These are phyloP conservation scores for Cystobasidium onofrii DNA, from an alignment of 768 basidiomycete species.

Conservation along the genomic window DNA sequence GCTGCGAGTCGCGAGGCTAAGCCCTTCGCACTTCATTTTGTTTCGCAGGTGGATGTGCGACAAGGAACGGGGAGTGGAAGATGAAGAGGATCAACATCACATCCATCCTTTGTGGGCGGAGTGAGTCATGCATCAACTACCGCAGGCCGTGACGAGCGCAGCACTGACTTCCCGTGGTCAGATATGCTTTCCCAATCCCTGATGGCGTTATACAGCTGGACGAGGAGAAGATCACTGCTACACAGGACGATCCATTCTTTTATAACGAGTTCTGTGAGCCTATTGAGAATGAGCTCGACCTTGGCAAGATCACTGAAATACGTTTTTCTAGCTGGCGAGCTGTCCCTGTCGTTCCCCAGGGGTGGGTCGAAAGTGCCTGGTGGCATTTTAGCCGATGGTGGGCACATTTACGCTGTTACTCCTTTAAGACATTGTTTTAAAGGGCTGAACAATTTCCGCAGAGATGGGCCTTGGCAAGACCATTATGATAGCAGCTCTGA, in stretches of 20 bases:
- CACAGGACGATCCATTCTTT: slow-evolving; percentile 70
- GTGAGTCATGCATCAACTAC: slow-evolving; percentile 48
- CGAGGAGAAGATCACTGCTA: slow-evolving; percentile 70
- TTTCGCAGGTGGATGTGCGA: slow-evolving; percentile 67
- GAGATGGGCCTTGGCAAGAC: slow-evolving; percentile 91
- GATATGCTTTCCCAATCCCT: slow-evolving; percentile 63
- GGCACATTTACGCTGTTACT: slow-evolving; percentile 25
- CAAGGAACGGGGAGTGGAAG: slow-evolving; percentile 64
- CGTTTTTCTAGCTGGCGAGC: slow-evolving; percentile 52
- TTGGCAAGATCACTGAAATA: background rate
- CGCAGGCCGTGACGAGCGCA: too few species aligned
- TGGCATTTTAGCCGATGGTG: slow-evolving; percentile 75
- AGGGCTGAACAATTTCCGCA: background rate
- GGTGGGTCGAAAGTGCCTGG: slow-evolving; percentile 68
- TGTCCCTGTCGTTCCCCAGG: slow-evolving; percentile 74
- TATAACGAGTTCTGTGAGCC: slow-evolving; percentile 73
- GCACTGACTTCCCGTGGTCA: slow-evolving; percentile 5
- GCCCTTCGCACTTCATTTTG: too few species aligned
- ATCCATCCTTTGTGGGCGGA: slow-evolving; percentile 94
- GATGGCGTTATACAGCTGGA: slow-evolving; percentile 67
- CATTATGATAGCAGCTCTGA: slow-evolving; percentile 78
- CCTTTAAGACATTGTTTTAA: background rate
- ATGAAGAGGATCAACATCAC: slow-evolving; percentile 61
- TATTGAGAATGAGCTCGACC: slow-evolving; percentile 26
- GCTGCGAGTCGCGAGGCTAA: too few species aligned